Base-by-base conservation (phyloP, 2,329 filamentous ascomycete species). In the Phoma sp. region DNA sequence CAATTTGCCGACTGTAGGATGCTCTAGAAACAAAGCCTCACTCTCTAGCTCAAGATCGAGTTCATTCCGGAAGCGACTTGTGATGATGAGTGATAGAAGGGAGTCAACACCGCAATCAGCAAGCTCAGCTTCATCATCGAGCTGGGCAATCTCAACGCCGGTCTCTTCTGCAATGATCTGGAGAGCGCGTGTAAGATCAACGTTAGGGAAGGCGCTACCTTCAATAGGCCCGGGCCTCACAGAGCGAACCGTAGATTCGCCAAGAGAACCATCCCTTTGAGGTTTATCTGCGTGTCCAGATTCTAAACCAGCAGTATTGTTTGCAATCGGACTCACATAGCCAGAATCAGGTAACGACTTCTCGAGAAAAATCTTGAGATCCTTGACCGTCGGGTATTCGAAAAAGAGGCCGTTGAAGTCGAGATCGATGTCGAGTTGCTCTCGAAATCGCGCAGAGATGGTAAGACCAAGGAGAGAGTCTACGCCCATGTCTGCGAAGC, bases 331-430 rank as follows among this genome's bases (percentile, higher is more conserved):
- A 36, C 10, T 36, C 6, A 36, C 33, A 36, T 36, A 14, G n/a
- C 33, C 33, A 36, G 29, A 30, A 30, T 30, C 29, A 11, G 33
- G 33, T n/a, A 36, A n/a, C 10, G 33, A 36, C 13, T 36, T n/a
- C 47, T 76, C 74, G 18, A 39, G 22, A 18, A 39, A 39, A 2
- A 23, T 11, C 18, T 22, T 23, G 18, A 85, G 79, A 48, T 81
- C 80, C 23, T 80, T 80, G 46, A 84, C 79, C 4, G 81, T 83
- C 2, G 81, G 78, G 47, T 80, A 78, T 50, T 85, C 82, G 10
- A 80, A 80, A 71, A 85, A 84, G n/a, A 84, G 22, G 5, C 48
- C 24, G 32, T 52, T 46, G 18, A 39, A 39, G 24, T 58, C 52
- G 7, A 62, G 27, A 14, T 65, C 62, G 13, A 65, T 35, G 10